These are phyloP conservation scores for Chlamydomonas sp. DNA, from an alignment of 139 green algal genomes.

Conservation along the genomic window DNA sequence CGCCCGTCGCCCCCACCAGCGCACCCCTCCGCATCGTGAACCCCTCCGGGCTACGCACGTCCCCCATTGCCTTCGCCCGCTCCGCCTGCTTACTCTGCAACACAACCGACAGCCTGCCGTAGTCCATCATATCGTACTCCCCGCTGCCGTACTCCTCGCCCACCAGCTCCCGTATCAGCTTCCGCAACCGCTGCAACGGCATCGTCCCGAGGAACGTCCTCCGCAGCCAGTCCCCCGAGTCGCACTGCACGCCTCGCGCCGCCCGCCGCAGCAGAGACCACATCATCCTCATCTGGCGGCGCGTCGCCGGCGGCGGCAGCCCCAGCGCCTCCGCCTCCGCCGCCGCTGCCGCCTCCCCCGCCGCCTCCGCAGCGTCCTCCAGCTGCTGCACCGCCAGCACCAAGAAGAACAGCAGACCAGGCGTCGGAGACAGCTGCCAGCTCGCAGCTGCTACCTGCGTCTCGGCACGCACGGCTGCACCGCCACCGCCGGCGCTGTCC, in stretches of 20 bases:
- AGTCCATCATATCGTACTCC: neutral
- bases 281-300: neutral
- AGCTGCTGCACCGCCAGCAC: slow-evolving; percentile 12
- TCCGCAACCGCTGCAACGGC: neutral
- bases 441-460: neutral
- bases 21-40: neutral
- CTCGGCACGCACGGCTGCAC: neutral
- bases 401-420: neutral
- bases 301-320: slow-evolving; percentile 18
- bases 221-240: slow-evolving; percentile 10
- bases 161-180: slow-evolving; percentile 16
- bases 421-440: neutral
- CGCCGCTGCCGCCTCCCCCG: neutral
- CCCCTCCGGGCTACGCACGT: neutral
- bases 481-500: neutral
- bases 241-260: slow-evolving; percentile 14
- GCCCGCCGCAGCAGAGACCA: slow-evolving; percentile 16
- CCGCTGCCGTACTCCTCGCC: slow-evolving; percentile 1
- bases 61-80: neutral
- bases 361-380: slow-evolving; percentile 18
- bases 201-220: neutral
- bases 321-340: neutral
- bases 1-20: neutral
- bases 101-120: neutral
- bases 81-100: neutral